A percentile compares a stretch with the other conserved stretches of the same genome.
phyloP scores from a whole-genome alignment of 1,139 yeast genomes.

The Saccharomyces pastorianus region DNA sequence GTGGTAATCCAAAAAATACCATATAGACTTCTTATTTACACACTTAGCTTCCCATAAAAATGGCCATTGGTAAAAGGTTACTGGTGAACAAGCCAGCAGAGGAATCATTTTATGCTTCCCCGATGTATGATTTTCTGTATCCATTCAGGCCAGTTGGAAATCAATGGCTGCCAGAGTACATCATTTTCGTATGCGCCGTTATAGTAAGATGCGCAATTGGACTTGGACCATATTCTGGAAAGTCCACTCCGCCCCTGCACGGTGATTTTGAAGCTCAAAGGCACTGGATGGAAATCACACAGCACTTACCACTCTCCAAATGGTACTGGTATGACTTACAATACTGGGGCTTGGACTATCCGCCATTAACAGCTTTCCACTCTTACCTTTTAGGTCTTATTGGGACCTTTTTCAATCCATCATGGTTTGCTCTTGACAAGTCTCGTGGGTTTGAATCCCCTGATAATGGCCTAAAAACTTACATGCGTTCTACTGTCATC shows the following conservation, averaged over 20 bases:
- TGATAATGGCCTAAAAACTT: constrained; percentile 52
- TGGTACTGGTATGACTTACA: constrained; percentile 89
- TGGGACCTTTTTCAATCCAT: constrained; percentile 52
- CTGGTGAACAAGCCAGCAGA: constrained; percentile 5
- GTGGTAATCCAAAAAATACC: neutral
- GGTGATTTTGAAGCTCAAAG: constrained; percentile 98
- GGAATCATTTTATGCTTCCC: constrained; percentile 39
- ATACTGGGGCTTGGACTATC: constrained; percentile 97
- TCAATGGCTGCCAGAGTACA: constrained; percentile 85
- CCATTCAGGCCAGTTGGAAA: constrained; percentile 65
- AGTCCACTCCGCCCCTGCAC: constrained; percentile 59
- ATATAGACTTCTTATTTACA: neutral
- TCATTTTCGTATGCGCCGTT: constrained; percentile 65
- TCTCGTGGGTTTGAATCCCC: constrained; percentile 71
- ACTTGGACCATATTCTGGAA: constrained; percentile 79
- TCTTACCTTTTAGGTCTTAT: constrained; percentile 71
- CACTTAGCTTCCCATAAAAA: neutral
- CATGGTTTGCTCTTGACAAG: constrained; percentile 66
- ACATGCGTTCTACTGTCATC: constrained; percentile 74
- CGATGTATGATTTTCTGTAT: constrained; percentile 47
- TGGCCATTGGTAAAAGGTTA: neutral
- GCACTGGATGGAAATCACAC: constrained; percentile 94
- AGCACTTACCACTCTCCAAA: constrained; percentile 55
- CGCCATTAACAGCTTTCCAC: constrained; percentile 93
- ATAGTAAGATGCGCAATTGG: constrained; percentile 81